These are phyloP conservation scores for Pythium grandisporangium DNA, from an alignment of 352 stramenopile species.

Conservation along the genomic window DNA sequence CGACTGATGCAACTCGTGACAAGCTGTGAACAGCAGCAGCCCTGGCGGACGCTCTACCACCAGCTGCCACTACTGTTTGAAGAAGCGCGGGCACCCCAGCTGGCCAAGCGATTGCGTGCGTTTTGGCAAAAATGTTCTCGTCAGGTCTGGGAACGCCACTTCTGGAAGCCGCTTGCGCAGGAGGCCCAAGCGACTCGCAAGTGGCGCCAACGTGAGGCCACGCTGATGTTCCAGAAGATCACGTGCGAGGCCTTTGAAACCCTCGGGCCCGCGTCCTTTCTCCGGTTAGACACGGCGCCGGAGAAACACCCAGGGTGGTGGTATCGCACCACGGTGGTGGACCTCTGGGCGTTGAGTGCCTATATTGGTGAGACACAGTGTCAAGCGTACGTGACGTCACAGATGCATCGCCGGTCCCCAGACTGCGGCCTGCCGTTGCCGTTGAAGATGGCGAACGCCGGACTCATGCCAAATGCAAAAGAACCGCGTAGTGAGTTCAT, in stretches of 20 bases:
- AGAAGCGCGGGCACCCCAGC: conserved; percentile 5
- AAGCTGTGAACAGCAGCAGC: conserved; percentile 16
- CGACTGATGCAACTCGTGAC: conserved; percentile 4
- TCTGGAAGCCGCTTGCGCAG: conserved; percentile 22
- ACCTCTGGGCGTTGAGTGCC: conserved; percentile 4
- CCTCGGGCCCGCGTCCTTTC: conserved; percentile 33
- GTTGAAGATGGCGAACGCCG: conserved; percentile 20
- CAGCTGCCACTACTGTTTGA: conserved; percentile 32
- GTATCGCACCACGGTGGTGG: conserved; percentile 28
- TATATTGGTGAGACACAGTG: conserved; percentile 18
- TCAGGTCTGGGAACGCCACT: conserved; percentile 45
- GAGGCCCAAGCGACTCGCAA: conserved; percentile 15
- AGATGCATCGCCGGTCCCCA: conserved; percentile 25
- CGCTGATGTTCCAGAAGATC: conserved; percentile 22
- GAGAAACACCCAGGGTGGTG: conserved; percentile 40
- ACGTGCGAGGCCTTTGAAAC: conserved; percentile 15
- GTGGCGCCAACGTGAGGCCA: conserved; percentile 22
- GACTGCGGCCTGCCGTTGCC: conserved; percentile 31
- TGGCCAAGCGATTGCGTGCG: conserved; percentile 13
- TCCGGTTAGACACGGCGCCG: conserved; percentile 22
- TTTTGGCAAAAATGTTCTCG: conserved; percentile 31
- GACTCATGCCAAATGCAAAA: conserved; percentile 5
- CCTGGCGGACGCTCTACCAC: conserved; percentile 24
- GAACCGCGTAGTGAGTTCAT: conserved; percentile 1
- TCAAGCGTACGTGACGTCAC: conserved; percentile 21